phyloP scores from a whole-genome alignment of 768 basidiomycete species.

The Termitomyces sp. region DNA sequence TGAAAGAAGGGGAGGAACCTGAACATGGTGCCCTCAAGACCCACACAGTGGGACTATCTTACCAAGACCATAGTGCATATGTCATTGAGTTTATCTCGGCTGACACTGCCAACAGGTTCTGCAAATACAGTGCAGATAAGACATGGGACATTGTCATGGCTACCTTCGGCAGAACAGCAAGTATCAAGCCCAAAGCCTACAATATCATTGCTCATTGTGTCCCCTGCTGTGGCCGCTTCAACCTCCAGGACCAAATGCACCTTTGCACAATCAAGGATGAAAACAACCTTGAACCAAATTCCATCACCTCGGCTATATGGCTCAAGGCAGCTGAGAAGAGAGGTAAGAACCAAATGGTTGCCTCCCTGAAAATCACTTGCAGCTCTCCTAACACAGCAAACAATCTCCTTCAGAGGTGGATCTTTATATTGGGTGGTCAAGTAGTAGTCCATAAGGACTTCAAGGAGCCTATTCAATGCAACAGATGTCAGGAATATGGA shows the following conservation, averaged over 20 bases:
- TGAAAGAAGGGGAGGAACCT: no score
- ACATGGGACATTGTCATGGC: not conserved
- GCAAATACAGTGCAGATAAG: not conserved
- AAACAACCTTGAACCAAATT: not conserved
- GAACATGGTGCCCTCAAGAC: not conserved
- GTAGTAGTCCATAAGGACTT: not conserved
- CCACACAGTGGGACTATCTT: not conserved
- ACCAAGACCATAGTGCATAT: not conserved
- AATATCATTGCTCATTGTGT: not conserved
- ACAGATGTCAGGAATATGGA: not conserved
- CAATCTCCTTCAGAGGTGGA: not conserved
- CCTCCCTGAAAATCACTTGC: not conserved
- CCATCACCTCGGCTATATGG: not conserved
- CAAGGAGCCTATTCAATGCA: not conserved
- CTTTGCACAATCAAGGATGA: not conserved
- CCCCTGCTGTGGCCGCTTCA: not conserved
- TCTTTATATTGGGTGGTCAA: not conserved
- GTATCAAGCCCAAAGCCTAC: not conserved
- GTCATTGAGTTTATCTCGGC: not conserved
- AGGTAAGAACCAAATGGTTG: not conserved
- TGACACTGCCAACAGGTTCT: not conserved
- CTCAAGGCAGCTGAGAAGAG: not conserved
- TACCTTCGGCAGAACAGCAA: not conserved
- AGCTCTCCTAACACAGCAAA: not conserved
- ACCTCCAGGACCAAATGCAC: not conserved